Conservation (phyloP, 495 filamentous ascomycete species). For the Filosporella fistucella region DNA sequence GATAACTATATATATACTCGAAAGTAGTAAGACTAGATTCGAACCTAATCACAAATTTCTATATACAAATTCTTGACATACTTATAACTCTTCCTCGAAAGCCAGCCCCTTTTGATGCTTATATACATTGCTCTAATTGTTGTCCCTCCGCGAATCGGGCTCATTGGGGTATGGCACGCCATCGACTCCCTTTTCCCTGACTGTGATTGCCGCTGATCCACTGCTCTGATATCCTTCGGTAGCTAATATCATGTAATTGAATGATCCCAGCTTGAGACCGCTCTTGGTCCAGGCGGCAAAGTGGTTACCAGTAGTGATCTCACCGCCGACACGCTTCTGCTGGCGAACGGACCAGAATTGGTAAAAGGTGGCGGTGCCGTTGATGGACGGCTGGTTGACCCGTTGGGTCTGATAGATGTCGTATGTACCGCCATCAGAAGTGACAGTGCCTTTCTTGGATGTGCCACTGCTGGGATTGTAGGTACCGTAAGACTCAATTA, state of each 20-base stretch:
- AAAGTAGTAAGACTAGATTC: no score
- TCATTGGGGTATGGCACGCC: constrained; percentile 2
- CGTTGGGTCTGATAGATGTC: constrained; percentile 56
- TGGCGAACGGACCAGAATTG: constrained; percentile 53
- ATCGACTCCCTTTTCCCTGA: constrained; percentile 1
- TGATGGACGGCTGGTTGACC: constrained; percentile 54
- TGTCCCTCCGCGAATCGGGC: constrained; percentile 1
- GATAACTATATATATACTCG: no score
- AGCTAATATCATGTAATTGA: constrained; percentile 48
- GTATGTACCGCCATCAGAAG: constrained; percentile 57
- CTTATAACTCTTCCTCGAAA: not conserved
- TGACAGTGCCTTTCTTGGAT: constrained; percentile 47
- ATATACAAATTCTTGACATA: not conserved
- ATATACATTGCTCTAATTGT: not conserved
- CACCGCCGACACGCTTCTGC: constrained; percentile 38
- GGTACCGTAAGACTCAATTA: constrained; percentile 48
- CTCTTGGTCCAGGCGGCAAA: constrained; percentile 28
- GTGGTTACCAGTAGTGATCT: constrained; percentile 20
- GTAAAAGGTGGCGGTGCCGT: constrained; percentile 48
- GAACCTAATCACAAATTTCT: not conserved
- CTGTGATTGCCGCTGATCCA: not conserved
- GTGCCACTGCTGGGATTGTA: constrained; percentile 48
- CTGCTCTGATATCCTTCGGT: constrained; percentile 34
- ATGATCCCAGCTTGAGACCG: constrained; percentile 31
- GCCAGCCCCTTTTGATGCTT: constrained; percentile 1